phyloP scores from a whole-genome alignment of 1,284 basidiomycete species.

The Boletus sp. region DNA sequence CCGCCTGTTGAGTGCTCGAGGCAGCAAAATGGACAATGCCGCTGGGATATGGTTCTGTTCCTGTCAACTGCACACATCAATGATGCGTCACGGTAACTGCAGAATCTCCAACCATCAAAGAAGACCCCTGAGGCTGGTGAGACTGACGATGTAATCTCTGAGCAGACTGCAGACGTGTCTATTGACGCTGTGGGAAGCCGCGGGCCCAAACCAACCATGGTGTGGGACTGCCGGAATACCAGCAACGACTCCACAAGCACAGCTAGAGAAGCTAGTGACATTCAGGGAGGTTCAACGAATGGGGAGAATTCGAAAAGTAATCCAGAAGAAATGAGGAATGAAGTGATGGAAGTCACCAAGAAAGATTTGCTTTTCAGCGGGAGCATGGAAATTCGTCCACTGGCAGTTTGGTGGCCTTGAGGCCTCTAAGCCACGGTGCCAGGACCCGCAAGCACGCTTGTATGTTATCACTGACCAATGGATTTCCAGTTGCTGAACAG shows the following conservation, averaged over 20 bases:
- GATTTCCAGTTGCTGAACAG: conserved; percentile 7
- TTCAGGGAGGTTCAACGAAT: conserved; percentile 6
- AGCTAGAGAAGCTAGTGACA: conserved; percentile 10
- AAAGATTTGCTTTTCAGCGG: conserved; percentile 16
- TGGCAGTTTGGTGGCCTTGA: conserved; percentile 16
- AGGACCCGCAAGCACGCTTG: not conserved
- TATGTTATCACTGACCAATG: conserved; percentile 9
- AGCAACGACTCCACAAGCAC: conserved; percentile 18
- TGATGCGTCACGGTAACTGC: not conserved
- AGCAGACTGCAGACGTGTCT: conserved; percentile 24
- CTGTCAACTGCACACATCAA: conserved; percentile 18
- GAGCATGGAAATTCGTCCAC: conserved; percentile 3
- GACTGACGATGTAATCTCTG: conserved; percentile 30
- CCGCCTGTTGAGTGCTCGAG: conserved; percentile 50
- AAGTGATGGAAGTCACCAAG: conserved; percentile 7
- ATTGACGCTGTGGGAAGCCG: not conserved
- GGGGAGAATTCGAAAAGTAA: conserved; percentile 6
- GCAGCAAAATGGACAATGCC: conserved; percentile 51
- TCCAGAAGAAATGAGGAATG: conserved; percentile 6
- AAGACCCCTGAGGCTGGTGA: conserved; percentile 39
- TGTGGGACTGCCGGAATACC: conserved; percentile 1
- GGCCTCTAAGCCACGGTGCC: conserved; percentile 10
- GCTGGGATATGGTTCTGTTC: conserved; percentile 36
- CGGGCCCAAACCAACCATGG: not conserved
- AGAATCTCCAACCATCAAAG: conserved; percentile 35